A percentile compares a stretch with the other conserved stretches of the same genome.
phyloP scores from a whole-genome alignment of 345 rosid genomes.

The Lagerstroemia speciosa region DNA sequence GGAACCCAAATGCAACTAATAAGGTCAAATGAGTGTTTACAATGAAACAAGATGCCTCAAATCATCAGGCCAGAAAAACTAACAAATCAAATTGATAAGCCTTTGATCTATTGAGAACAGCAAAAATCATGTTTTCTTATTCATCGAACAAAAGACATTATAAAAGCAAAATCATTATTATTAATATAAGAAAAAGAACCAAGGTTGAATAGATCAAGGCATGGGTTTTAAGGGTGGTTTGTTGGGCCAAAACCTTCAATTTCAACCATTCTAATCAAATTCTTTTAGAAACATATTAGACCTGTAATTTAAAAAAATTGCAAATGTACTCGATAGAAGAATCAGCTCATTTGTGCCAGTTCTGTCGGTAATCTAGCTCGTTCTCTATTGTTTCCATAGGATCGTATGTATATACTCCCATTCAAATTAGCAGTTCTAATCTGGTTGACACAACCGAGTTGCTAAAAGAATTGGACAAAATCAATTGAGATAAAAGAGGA shows the following conservation, averaged over 20 bases:
- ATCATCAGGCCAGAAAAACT: not conserved
- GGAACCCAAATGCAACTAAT: not conserved
- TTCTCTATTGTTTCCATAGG: no score
- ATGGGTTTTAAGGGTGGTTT: not conserved
- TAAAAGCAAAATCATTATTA: not conserved
- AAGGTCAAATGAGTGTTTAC: not conserved
- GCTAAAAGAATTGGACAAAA: not conserved
- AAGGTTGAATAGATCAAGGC: not conserved
- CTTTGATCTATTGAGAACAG: not conserved
- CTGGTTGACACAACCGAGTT: not conserved
- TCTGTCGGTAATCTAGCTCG: not conserved
- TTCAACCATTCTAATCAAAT: not conserved
- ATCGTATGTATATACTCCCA: not conserved
- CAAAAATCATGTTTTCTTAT: not conserved
- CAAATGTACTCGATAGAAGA: not conserved
- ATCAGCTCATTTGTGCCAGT: not conserved
- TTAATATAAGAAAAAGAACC: not conserved
- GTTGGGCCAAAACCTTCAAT: not conserved
- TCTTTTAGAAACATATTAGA: not conserved
- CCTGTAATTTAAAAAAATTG: not conserved
- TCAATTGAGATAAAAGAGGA: not conserved
- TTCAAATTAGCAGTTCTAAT: not conserved
- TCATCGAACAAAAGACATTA: not conserved
- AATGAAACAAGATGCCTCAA: not conserved
- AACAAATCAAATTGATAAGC: not conserved